Evolutionary conservation across 2,329 filamentous ascomycete genomes (phyloP).

Genomic region (Phialemonium atrogriseum): DNA sequence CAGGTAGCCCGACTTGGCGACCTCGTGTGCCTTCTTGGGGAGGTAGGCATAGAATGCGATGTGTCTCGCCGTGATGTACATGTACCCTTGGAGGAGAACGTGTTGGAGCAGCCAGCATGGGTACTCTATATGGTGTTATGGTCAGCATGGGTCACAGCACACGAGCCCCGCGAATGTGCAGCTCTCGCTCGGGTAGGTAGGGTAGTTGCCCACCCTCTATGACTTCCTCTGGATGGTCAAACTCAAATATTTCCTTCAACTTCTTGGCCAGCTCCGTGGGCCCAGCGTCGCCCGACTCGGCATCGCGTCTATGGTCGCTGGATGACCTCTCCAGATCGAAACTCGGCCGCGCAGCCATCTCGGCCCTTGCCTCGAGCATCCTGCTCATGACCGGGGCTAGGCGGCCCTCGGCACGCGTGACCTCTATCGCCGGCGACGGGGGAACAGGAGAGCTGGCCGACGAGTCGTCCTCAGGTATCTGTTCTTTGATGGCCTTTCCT

Average conservation of each 20-base stretch:
- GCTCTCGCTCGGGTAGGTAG: too few relatives aligned
- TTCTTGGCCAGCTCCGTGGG: constrained; percentile 58
- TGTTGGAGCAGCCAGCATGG: constrained; percentile 90
- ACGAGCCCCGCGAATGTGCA: too few relatives aligned
- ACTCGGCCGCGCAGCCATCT: constrained; percentile 50
- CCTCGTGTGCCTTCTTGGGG: constrained; percentile 76
- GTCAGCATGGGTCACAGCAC: too few relatives aligned
- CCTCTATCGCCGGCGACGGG: constrained; percentile 17
- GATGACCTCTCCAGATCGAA: constrained; percentile 44
- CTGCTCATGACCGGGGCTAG: constrained; percentile 67
- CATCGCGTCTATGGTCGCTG: constrained; percentile 26
- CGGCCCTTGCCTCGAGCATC: constrained; percentile 65
- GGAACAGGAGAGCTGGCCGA: constrained; percentile 10
- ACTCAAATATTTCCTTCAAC: constrained; percentile 78
- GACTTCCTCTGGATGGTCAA: constrained; percentile 74
- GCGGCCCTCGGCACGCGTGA: constrained; percentile 29
- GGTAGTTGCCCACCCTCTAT: too few relatives aligned
- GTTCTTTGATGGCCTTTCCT: constrained; percentile 24
- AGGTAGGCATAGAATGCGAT: constrained; percentile 97
- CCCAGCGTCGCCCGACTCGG: constrained; percentile 26
- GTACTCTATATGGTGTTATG: too few relatives aligned
- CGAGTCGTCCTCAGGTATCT: constrained; percentile 18
- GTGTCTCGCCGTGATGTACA: constrained; percentile 90
- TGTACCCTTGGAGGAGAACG: constrained; percentile 84
- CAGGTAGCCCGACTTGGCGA: constrained; percentile 80